Base-by-base conservation (phyloP, 805 yeast species). In the Saccharomyces mikatae region DNA sequence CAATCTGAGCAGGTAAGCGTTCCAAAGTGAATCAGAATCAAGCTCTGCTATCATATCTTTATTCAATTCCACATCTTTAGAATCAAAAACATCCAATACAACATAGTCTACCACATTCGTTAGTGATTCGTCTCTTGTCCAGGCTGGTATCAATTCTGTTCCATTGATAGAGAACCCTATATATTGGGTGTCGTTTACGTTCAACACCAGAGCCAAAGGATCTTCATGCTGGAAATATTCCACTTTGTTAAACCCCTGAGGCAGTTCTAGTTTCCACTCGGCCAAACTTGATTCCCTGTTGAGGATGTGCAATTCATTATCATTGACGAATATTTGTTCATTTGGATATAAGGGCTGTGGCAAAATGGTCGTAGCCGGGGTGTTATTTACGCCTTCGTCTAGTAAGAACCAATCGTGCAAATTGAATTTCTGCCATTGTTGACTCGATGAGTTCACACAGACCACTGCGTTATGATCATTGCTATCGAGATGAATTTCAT, bases 51-150 rank as follows among this genome's bases (percentile, higher is more conserved):
- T 46, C 29, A 55, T 58, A 52, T 66, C 71, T 9, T 48, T 32
- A 5, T 51, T 17, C 14, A 69, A 36, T 50, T 69, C 71, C 22
- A 51, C 32, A 13, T 59, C 56, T 13, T 59, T 41, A 8, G 55
- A 51, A 30, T 65, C 68, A 11, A 58, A 57, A 3, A 61, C 41
- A 29, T 61, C 62, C 14, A 67, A 53, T 46, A 63, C 59, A 0
- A 63, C 54, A 48, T 70, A 68, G n/a, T 75, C 75, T 5, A 62
- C 60, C 3, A 77, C 68, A 30, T 71, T 60, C 4, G 75, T 65
- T 4, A 76, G 54, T 0, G 80, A 74, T 58, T 74, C 78, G 62
- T 80, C 81, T 55, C 74, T 71, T 1, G 52, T 28, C 84, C 84
- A 80, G 9, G 52, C 41, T 5, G 30, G 46, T 1, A 50, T 26